Base-by-base conservation (phyloP, 495 filamentous ascomycete genomes). In the Podospora comata region DNA sequence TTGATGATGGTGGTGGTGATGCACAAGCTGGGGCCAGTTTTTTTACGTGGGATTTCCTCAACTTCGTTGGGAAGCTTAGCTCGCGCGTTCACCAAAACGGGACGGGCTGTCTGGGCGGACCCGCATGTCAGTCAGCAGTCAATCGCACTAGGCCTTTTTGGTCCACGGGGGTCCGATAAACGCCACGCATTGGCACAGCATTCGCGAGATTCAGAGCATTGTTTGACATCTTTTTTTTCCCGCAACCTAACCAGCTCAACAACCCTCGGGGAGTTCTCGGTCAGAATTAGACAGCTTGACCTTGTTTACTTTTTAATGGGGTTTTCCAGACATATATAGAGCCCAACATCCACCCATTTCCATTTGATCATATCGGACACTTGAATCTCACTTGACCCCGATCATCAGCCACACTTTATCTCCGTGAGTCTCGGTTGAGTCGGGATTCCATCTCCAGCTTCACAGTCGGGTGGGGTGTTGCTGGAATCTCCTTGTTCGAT, bases 21-120 rank as follows among this genome's bases (percentile, higher is more conserved):
- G 68, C 55, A 58, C 16, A 32, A 20, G n/a, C 9, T 44, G 73
- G 70, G 69, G 63, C 69, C 69, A 73, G 69, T 65, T 73, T 76
- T 77, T 74, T 76, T 72, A 48, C 61, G 68, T 73, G 72, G 74
- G 70, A 73, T 71, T 68, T 67, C 30, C 30, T 32, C 72, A 73
- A 58, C 55, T 68, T 71, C 71, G 73, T 76, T 75, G 74, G 71
- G 72, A 70, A 74, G 70, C 70, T 72, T 67, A 72, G 68, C 69
- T 71, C 65, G 59, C 59, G 20, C 70, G 65, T 72, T 72, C 68
- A 73, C 65, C 70, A 72, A 73, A 72, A 72, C 39, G 27, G 68
- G 70, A 44, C 56, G 32, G 66, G 59, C 73, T 67, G 65, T 67
- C 62, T 70, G 65, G 73, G 34, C 66, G 27, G 62, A 62, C 19